Evolutionary conservation across 352 stramenopile genomes (phyloP), one percentile per base, ranked within the genome.

Genomic region (Globisporangium cylindrosporum): DNA sequence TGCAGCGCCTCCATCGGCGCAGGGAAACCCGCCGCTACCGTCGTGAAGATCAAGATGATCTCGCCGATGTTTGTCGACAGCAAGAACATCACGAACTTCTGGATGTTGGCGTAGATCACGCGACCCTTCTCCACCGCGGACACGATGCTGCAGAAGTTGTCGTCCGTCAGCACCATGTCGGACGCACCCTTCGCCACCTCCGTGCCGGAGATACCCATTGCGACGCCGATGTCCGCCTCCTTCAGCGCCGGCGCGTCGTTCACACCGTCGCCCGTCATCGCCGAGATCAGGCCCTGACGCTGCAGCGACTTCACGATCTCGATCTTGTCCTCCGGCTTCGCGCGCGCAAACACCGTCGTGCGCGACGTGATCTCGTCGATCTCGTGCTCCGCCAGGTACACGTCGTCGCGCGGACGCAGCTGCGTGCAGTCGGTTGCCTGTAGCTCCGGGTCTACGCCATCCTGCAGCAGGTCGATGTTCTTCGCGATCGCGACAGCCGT

Each of bases 121-220:
- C 97, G 86, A 22, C 97, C 97, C 80, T 97, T 98, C 61, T 98
- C 90, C 49, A 99, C 94, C 20, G 97, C 97, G 8, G 94, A 84
- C 18, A 99, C 96, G 70, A 99, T 99, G 38, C 94, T 99, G 22
- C 84, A 86, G 78, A 99, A 99, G 72, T 99, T 99, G 79, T 99
- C 97, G 77, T 99, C 97, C 3, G 98, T 86, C 34, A 99, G 78
- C 57, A 99, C 96, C 75, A 99, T 99, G 68, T 99, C 97, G 0
- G 96, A 97, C 4, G 98, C 98, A 68, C 98, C 95, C 78, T 99
- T 99, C 0, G 98, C 97, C 51, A 99, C 97, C 76, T 99, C 90
- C 7, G 97, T 99, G 54, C 97, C 98, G 15, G 95, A 92, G 67
- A 99, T 94, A 36, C 97, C 97, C 97, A 99, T 99, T 6, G 96